phyloP scores from a whole-genome alignment of 306 rosid genomes.

The Cyamopsis tetragonoloba region DNA sequence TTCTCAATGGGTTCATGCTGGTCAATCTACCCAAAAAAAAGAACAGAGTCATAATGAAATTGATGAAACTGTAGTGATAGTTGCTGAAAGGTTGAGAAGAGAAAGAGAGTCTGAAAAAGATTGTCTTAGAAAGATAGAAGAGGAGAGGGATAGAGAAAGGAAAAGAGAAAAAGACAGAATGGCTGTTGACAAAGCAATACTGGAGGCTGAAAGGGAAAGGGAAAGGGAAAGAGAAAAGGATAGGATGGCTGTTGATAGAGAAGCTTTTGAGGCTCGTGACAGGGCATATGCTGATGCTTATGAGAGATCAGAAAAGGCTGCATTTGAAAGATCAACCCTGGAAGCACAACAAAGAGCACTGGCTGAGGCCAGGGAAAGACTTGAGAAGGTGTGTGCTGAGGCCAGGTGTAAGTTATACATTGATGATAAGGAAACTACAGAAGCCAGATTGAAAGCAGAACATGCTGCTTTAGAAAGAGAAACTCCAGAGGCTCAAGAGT shows the following conservation, averaged over 20 bases:
- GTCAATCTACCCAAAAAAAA: constrained; percentile 41
- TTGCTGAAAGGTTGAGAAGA: constrained; percentile 53
- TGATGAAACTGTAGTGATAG: constrained; percentile 44
- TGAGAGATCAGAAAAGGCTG: constrained; percentile 73
- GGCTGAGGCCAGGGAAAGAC: constrained; percentile 84
- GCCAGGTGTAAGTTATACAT: constrained; percentile 72
- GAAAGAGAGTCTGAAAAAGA: constrained; percentile 68
- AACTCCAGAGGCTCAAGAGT: constrained; percentile 88
- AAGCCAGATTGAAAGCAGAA: constrained; percentile 81
- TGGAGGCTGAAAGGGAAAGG: constrained; percentile 79
- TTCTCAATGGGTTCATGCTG: constrained; percentile 34
- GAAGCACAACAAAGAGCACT: constrained; percentile 88
- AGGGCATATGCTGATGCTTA: constrained; percentile 58
- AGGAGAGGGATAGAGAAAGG: constrained; percentile 81
- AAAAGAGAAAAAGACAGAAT: constrained; percentile 92
- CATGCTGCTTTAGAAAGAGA: constrained; percentile 92
- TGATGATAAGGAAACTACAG: constrained; percentile 68
- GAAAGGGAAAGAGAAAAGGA: constrained; percentile 97
- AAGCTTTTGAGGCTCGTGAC: constrained; percentile 73
- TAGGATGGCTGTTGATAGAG: constrained; percentile 74
- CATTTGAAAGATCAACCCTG: constrained; percentile 75
- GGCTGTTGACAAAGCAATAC: constrained; percentile 72
- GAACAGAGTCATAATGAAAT: constrained; percentile 39
- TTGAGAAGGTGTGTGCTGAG: constrained; percentile 92
- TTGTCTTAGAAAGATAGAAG: constrained; percentile 63